Conservation (phyloP, 345 rosid genomes). For the Eutrema heterophyllum region DNA sequence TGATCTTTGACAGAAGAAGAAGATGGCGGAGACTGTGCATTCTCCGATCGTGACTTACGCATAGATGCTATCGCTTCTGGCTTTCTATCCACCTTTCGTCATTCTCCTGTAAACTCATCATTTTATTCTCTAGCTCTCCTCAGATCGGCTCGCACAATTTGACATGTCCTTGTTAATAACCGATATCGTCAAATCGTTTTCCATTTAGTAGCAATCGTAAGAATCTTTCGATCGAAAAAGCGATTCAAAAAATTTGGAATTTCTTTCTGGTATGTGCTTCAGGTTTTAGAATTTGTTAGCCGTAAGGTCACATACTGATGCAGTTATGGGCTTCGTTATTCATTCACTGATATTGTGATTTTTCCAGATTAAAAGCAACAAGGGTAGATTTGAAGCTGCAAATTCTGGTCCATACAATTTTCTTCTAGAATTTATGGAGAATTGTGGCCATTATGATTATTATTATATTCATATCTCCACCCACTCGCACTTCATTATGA, state of each 20-base stretch:
- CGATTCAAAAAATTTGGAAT: not conserved
- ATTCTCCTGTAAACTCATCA: conserved; percentile 64
- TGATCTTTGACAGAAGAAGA: too few species aligned
- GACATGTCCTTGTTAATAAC: not conserved
- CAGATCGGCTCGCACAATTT: conserved; percentile 7
- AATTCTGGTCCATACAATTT: not conserved
- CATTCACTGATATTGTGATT: not conserved
- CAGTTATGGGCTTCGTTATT: not conserved
- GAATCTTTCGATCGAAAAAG: not conserved
- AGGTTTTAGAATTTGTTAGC: not conserved
- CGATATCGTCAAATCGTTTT: not conserved
- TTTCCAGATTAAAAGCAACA: not conserved
- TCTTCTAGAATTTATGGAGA: too few species aligned
- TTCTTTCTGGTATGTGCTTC: not conserved
- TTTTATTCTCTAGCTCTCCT: not conserved
- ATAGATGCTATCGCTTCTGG: conserved; percentile 77
- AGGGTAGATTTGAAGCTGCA: not conserved
- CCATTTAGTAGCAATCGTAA: not conserved
- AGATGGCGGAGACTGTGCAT: conserved; percentile 62
- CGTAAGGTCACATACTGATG: not conserved
- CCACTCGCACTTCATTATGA: not conserved
- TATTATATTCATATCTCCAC: not conserved
- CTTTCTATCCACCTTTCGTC: conserved; percentile 89
- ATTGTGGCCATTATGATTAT: not conserved
- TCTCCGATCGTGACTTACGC: conserved; percentile 69